Evolutionary conservation across 169 alveolate genomes (phyloP), one percentile per base, ranked within the genome.

Genomic region (Plasmodium chabaudi): DNA sequence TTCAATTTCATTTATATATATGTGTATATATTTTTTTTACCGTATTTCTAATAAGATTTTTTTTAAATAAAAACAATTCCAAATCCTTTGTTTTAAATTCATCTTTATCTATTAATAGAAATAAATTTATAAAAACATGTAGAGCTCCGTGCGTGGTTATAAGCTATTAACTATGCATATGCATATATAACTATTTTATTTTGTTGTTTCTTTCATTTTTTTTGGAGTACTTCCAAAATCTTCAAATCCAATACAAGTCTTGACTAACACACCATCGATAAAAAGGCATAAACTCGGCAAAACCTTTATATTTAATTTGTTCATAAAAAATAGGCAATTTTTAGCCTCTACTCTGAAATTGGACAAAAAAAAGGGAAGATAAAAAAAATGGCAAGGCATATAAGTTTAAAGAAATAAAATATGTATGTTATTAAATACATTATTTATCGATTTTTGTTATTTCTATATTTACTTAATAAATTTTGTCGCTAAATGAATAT

Each of bases 271-370:
- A 13, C 89, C 89, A 12, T 79, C 79, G 65, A 79, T 79, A 59
- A 79, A 79, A n/a, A 79, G 56, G n/a, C 89, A 79, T 42, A 79
- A 79, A 61, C 89, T 79, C 13, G 89, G 89, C 39, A 79, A 67
- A 79, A 53, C 42, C 44, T 61, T 79, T 25, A 79, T 60, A 21
- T 39, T 79, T 61, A 79, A 67, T 19, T 79, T 79, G 47, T 79
- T 79, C 89, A 79, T 65, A 67, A 79, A 79, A 55, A 79, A 79
- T 25, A 65, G 75, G 55, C 89, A 79, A 39, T 79, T 79, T 25
- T 79, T 79, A 34, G 89, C 89, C 68, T 79, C 89, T 25, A 79
- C 79, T 79, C 89, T 79, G 55, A 9, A 49, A 71, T 12, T 9
- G 68, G 55, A 15, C 12, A 21, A 7, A 9, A 21, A 2, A 2